Evolutionary conservation across 371 early-diverging fungal genomes (phyloP), one percentile per base, ranked within the genome.

Genomic region (Apophysomyces elegans): DNA sequence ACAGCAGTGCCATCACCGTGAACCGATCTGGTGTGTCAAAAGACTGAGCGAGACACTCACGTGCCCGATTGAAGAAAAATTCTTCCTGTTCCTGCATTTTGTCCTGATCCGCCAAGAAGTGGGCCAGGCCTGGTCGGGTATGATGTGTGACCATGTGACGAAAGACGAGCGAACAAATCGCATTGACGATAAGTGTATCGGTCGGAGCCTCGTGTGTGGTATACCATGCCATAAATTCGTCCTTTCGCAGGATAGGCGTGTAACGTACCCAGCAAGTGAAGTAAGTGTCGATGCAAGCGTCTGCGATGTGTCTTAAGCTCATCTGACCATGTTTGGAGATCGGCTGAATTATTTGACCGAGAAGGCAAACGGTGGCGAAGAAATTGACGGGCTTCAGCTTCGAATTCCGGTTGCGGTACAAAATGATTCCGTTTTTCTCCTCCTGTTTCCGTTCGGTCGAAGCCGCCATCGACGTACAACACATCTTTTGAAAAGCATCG

Each of bases 1-100:
- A 66, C 16, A 72, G 21, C 8, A 78, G 35, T 1, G 75, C 75
- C 46, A 64, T 35, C 26, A 78, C 50, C 2, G 72, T 68, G 38
- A 73, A 72, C 9, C 78, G 64, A 56, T 78, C 73, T 43, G 78
- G 75, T 7, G 61, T 62, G 44, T 78, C 78, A 67, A 78, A 78
- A 4, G 73, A 65, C 47, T 74, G 73, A 11, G 70, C 60, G 1
- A 78, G 63, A 14, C 69, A 70, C 62, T 75, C 73, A n/a, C 75
- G 70, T 16, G 78, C 71, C 4, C 66, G 64, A 11, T 69, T 67
- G 58, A 75, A 78, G 37, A 75, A 78, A 47, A 69, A 72, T 37
- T 73, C 75, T 59, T 75, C 75, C 47, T 75, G 73, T 44, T 75
- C 73, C 61, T 72, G 67, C 36, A 78, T 14, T 41, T 64, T 75